Evolutionary conservation across 2,329 filamentous ascomycete species (phyloP).

Genomic region (Neurospora sp.): DNA sequence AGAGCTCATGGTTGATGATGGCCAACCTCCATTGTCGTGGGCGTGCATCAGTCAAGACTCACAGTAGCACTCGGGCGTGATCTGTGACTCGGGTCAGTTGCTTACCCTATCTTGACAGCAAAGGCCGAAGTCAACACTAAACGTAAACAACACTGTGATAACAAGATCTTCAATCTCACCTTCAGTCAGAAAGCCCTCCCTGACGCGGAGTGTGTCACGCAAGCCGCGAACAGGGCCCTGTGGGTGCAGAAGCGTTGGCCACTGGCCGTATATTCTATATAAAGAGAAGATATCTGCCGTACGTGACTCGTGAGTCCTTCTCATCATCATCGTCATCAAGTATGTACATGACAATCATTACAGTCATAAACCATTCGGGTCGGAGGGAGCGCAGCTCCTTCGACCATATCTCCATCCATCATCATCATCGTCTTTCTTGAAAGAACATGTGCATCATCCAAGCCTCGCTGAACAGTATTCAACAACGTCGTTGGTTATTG

Average conservation of each 20-base stretch:
- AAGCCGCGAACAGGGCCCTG: background rate
- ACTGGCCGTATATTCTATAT: background rate
- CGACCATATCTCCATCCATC: background rate
- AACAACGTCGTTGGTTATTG: background rate
- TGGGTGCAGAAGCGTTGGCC: background rate
- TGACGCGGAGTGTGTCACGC: background rate
- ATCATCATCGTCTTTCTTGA: background rate
- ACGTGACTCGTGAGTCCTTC: background rate
- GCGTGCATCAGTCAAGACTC: background rate
- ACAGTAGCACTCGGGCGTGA: no score
- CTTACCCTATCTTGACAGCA: background rate
- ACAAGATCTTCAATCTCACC: background rate
- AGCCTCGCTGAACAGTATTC: background rate
- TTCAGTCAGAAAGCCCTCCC: background rate
- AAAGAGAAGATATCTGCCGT: background rate
- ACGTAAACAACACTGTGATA: background rate
- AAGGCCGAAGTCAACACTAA: accelerated
- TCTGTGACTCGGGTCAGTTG: background rate
- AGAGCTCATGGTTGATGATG: background rate
- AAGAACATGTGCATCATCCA: background rate
- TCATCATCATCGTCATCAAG: background rate
- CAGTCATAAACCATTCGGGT: background rate
- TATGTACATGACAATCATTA: background rate
- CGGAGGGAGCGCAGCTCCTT: background rate
- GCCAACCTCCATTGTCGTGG: accelerated